A percentile compares a stretch with the other conserved stretches of the same genome.
These are phyloP conservation scores for Globisporangium ultimum DNA, from an alignment of 352 stramenopile genomes.

Conservation along the genomic window DNA sequence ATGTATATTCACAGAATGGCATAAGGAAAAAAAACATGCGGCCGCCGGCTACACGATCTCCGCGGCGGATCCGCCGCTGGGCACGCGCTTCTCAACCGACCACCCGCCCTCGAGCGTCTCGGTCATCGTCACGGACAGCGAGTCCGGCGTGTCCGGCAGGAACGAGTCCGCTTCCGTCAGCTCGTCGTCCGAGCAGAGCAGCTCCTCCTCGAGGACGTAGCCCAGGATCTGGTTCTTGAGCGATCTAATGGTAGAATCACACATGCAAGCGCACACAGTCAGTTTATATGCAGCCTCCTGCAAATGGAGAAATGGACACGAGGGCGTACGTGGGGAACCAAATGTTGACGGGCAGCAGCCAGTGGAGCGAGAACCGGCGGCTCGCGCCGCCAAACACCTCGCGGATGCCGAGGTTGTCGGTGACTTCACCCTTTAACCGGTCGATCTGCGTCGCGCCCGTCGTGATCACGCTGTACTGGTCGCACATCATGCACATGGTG, in stretches of 20 bases:
- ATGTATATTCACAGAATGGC: too few relatives aligned
- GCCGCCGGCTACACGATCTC: constrained; percentile 44
- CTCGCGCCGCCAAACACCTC: constrained; percentile 77
- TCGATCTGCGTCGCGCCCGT: constrained; percentile 97
- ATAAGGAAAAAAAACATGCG: too few relatives aligned
- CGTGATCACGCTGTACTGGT: constrained; percentile 97
- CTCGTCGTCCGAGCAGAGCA: constrained; percentile 66
- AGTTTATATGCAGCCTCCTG: background rate
- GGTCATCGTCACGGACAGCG: constrained; percentile 43
- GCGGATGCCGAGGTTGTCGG: constrained; percentile 68
- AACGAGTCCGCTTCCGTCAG: constrained; percentile 72
- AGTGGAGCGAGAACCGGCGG: constrained; percentile 62
- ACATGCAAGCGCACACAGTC: constrained; percentile 2
- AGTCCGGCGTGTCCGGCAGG: constrained; percentile 38
- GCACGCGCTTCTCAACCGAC: constrained; percentile 81
- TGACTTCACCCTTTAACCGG: constrained; percentile 90
- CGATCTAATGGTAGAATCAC: constrained; percentile 30
- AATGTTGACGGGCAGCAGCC: constrained; percentile 84
- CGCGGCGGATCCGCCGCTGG: constrained; percentile 28
- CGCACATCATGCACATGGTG: constrained; percentile 98
- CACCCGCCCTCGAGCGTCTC: constrained; percentile 79
- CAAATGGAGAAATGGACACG: background rate
- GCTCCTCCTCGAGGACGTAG: constrained; percentile 78
- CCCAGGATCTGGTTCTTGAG: constrained; percentile 81
- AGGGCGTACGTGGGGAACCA: constrained; percentile 76